Percentiles rank a stretch among this genome's conserved stretches.
These are phyloP conservation scores for Serendipita sp. DNA, from an alignment of 768 basidiomycete species.

Conservation along the genomic window DNA sequence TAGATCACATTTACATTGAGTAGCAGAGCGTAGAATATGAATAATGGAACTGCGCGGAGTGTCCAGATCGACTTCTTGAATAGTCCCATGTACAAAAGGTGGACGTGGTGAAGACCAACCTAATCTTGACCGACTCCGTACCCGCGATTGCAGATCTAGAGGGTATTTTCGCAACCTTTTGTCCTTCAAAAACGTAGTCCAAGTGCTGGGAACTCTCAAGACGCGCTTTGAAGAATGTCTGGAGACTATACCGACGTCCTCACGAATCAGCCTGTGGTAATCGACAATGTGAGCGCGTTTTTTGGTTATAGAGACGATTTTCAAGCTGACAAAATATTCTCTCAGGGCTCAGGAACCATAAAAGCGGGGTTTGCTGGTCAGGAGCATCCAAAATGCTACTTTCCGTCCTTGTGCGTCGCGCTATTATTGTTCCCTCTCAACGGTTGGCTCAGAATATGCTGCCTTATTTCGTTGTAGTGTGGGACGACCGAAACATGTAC, in stretches of 20 bases:
- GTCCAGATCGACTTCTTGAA: background rate
- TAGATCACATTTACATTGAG: background rate
- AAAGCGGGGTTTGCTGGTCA: slow-evolving; percentile 99
- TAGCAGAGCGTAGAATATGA: background rate
- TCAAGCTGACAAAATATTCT: slow-evolving; percentile 16
- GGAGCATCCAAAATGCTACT: slow-evolving; percentile 98
- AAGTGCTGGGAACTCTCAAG: background rate
- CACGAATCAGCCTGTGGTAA: slow-evolving; percentile 97
- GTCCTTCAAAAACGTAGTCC: too few species aligned
- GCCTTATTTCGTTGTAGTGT: slow-evolving; percentile 37
- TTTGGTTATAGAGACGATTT: slow-evolving; percentile 2
- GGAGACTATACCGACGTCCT: slow-evolving; percentile 85
- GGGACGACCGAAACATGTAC: slow-evolving; percentile 91
- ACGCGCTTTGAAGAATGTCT: slow-evolving; percentile 37
- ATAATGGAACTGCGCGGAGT: background rate
- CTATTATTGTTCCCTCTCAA: background rate
- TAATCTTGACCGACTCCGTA: background rate
- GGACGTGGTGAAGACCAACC: background rate
- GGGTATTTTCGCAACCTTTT: background rate
- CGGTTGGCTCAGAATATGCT: background rate
- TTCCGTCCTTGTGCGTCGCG: slow-evolving; percentile 73
- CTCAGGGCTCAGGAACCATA: slow-evolving; percentile 93
- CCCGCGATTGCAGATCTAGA: background rate
- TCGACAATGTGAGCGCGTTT: slow-evolving; percentile 68
- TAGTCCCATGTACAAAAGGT: background rate